phyloP scores from a whole-genome alignment of 140 eudicot genomes.

The Stevia rebaudiana region DNA sequence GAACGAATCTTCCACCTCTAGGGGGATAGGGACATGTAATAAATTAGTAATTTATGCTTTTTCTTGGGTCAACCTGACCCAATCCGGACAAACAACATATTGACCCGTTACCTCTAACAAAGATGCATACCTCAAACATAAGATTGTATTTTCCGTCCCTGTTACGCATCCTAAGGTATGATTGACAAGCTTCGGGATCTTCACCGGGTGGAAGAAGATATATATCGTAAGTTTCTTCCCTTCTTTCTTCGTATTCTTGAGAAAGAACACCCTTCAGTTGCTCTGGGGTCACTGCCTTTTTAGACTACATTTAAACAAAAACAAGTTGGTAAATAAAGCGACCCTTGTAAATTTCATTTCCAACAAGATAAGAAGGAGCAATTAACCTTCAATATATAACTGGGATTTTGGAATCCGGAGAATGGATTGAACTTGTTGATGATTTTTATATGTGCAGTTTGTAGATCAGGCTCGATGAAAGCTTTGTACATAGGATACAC shows the following conservation, averaged over 20 bases:
- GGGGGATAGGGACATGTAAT: no score
- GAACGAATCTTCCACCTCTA: no score
- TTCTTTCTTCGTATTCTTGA: conserved; percentile 48
- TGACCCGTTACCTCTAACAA: conserved; percentile 2
- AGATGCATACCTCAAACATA: conserved; percentile 75
- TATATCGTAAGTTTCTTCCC: conserved; percentile 85
- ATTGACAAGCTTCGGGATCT: conserved; percentile 97
- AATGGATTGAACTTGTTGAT: conserved; percentile 84
- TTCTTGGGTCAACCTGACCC: no score
- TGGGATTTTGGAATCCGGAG: conserved; percentile 87
- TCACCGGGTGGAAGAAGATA: conserved; percentile 98
- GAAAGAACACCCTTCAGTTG: conserved; percentile 62
- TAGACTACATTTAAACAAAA: conserved; percentile 45
- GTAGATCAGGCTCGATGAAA: conserved; percentile 88
- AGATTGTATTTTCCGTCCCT: conserved; percentile 90
- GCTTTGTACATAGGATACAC: conserved; percentile 99
- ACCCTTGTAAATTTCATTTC: neutral
- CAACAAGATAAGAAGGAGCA: neutral
- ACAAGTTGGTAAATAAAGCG: neutral
- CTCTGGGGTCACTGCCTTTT: conserved; percentile 54
- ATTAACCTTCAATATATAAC: conserved; percentile 77
- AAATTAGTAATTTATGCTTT: no score
- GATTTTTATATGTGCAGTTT: conserved; percentile 91
- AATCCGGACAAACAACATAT: no score
- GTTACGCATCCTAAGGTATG: conserved; percentile 87